phyloP scores from a whole-genome alignment of 345 rosid species.

The Hibiscus trionum region DNA sequence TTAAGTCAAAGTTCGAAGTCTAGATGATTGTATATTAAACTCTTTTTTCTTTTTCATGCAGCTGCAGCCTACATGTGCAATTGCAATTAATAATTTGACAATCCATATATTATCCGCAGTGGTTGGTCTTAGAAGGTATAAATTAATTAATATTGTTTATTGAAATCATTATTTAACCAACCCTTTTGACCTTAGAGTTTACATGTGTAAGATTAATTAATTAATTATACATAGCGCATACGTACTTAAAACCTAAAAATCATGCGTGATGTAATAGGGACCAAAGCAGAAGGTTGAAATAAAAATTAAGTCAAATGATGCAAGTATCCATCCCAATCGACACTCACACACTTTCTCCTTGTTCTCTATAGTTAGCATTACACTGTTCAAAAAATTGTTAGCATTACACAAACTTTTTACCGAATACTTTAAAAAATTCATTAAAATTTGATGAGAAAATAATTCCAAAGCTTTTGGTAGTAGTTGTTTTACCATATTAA shows the following conservation, averaged over 20 bases:
- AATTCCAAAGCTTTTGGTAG: not conserved
- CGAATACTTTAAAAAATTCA: not conserved
- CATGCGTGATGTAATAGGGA: not conserved
- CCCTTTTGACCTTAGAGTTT: not conserved
- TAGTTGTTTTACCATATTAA: not conserved
- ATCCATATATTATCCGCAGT: not conserved
- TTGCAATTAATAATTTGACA: not conserved
- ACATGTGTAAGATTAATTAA: not conserved
- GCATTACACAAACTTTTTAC: not conserved
- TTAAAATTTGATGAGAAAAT: not conserved
- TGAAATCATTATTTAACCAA: not conserved
- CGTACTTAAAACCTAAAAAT: too few relatives aligned
- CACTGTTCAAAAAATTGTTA: not conserved
- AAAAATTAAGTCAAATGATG: not conserved
- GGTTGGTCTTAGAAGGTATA: not conserved
- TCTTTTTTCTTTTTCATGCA: not conserved
- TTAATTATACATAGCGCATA: too few relatives aligned
- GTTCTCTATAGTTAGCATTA: not conserved
- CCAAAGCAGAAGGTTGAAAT: not conserved
- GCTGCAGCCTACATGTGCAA: not conserved
- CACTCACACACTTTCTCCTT: not conserved
- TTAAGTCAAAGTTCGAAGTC: not conserved
- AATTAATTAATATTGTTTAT: not conserved
- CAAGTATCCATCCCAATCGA: not conserved
- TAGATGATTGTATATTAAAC: not conserved